Evolutionary conservation across 129 eudicot genomes (phyloP).

Genomic region (Saposhnikovia divaricata): DNA sequence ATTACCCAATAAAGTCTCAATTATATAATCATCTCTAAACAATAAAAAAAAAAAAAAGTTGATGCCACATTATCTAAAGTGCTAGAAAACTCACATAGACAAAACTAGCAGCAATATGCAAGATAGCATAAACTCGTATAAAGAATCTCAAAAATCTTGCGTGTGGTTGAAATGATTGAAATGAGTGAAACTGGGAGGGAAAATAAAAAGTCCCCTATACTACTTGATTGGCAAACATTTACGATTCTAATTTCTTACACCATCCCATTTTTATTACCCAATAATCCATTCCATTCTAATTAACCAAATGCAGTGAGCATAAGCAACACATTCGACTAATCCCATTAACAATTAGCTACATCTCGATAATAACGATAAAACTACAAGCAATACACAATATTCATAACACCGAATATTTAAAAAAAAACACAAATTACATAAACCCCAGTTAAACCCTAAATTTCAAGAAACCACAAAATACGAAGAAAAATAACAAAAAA

Average conservation of each 20-base stretch:
- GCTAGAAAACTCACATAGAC: not conserved
- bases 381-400: not conserved
- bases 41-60: not conserved
- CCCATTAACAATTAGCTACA: not conserved
- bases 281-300: not conserved
- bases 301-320: not conserved
- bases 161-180: not conserved
- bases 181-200: not conserved
- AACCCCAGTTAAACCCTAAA: conserved; percentile 10
- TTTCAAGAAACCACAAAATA: not conserved
- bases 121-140: not conserved
- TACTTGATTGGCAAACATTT: not conserved
- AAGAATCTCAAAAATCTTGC: not conserved
- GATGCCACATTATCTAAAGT: not conserved
- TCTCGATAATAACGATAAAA: not conserved
- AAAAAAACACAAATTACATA: not conserved
- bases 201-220: not conserved
- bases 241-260: not conserved
- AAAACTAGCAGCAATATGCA: not conserved
- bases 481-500: not conserved
- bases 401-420: not conserved
- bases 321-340: not conserved
- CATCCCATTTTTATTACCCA: not conserved
- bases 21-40: not conserved
- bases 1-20: not conserved